These are phyloP conservation scores for Pleurotus pulmonarius DNA, from an alignment of 768 basidiomycete species.

Conservation along the genomic window DNA sequence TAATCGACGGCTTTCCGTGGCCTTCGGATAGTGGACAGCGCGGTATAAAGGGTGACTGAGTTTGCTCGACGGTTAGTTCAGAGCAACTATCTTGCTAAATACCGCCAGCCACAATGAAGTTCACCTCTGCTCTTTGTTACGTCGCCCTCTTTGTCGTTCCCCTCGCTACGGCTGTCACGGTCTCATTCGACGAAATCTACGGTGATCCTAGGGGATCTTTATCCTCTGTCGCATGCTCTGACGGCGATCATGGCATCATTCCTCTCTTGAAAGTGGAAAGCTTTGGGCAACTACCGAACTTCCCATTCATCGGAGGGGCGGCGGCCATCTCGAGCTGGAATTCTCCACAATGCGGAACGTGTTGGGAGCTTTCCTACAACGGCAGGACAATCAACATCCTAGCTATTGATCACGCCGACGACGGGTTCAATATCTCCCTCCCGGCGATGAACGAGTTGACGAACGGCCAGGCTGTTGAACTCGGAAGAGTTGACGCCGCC, in stretches of 20 bases:
- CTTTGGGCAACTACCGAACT: constrained; percentile 49
- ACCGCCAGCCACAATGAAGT: neutral
- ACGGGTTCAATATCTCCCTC: constrained; percentile 46
- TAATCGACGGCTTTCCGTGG: neutral
- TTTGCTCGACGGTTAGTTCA: no score
- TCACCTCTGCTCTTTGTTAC: neutral
- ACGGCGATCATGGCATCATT: constrained; percentile 48
- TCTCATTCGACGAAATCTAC: constrained; percentile 45
- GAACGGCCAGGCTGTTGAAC: constrained; percentile 35
- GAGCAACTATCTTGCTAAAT: no score
- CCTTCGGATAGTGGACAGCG: neutral
- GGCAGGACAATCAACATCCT: constrained; percentile 40
- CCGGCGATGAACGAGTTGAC: constrained; percentile 54
- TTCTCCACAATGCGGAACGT: constrained; percentile 52
- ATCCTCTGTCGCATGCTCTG: constrained; percentile 38
- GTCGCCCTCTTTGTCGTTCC: constrained; percentile 11
- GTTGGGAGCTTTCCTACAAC: constrained; percentile 55
- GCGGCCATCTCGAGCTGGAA: constrained; percentile 46
- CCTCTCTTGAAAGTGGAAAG: constrained; percentile 39
- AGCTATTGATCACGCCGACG: constrained; percentile 47
- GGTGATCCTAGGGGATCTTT: constrained; percentile 40
- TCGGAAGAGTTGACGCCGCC: constrained; percentile 45
- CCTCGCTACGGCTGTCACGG: constrained; percentile 23
- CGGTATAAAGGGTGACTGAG: neutral
- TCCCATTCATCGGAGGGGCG: constrained; percentile 58